Percentiles rank a stretch among this genome's conserved stretches.
phyloP scores from a whole-genome alignment of 129 eudicot species.

The Deinandra increscens region DNA sequence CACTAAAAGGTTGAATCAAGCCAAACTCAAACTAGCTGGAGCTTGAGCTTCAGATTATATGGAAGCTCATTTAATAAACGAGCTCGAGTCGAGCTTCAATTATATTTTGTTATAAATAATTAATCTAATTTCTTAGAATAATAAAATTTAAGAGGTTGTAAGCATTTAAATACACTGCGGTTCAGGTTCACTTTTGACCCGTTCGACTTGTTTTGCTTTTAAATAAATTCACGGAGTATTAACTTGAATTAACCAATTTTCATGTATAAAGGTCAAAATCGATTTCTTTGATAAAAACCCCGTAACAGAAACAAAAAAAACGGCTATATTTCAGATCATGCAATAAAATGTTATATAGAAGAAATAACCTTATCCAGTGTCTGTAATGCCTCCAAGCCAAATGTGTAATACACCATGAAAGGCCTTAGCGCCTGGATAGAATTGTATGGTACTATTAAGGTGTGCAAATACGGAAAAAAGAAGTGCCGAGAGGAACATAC shows the following conservation, averaged over 20 bases:
- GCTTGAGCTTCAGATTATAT: too few relatives aligned
- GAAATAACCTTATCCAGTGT: constrained; percentile 48
- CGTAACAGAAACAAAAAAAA: neutral
- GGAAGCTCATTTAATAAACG: too few relatives aligned
- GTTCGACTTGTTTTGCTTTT: neutral
- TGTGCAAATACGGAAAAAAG: neutral
- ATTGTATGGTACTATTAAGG: constrained; percentile 11
- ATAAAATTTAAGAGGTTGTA: neutral
- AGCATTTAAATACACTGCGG: neutral
- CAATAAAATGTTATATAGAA: constrained; percentile 6
- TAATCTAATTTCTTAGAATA: neutral
- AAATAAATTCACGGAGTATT: neutral
- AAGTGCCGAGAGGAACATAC: neutral
- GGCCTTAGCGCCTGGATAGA: constrained; percentile 63
- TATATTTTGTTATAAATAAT: too few relatives aligned
- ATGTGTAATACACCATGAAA: constrained; percentile 64
- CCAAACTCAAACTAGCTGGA: too few relatives aligned
- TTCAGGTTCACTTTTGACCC: too few relatives aligned
- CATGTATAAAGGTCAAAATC: constrained; percentile 1
- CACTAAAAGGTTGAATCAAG: too few relatives aligned
- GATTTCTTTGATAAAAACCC: neutral
- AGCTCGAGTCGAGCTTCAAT: too few relatives aligned
- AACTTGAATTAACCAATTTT: neutral
- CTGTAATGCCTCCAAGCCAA: constrained; percentile 54
- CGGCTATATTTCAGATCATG: neutral